Evolutionary conservation across 1,284 basidiomycete species (phyloP).

Genomic region (Phaffia rhodozyma): DNA sequence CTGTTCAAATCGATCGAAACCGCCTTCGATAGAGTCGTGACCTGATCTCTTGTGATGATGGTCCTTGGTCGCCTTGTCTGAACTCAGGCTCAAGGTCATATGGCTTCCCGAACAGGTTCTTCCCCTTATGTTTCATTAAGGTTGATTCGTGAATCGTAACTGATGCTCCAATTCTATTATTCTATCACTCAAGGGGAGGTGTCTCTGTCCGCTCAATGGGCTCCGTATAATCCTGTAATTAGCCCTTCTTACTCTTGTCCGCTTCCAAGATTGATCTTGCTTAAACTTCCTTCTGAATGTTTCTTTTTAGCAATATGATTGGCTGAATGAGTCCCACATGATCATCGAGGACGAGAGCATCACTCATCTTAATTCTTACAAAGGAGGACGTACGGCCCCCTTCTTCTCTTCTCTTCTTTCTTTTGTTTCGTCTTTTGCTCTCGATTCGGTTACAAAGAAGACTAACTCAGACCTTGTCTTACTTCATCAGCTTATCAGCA

Average conservation of each 20-base stretch:
- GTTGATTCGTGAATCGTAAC: too few species aligned
- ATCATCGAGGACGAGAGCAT: slow-evolving; percentile 36
- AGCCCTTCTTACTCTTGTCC: not conserved
- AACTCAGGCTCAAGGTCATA: too few species aligned
- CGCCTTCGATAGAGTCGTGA: too few species aligned
- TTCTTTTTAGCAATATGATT: not conserved
- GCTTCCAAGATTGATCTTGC: not conserved
- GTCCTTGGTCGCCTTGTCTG: too few species aligned
- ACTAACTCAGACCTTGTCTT: too few species aligned
- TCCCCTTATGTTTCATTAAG: too few species aligned
- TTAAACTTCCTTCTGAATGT: not conserved
- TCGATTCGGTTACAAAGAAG: too few species aligned
- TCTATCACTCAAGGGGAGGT: slow-evolving; percentile 36
- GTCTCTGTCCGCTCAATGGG: slow-evolving; percentile 44
- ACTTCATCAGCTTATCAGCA: slow-evolving; percentile 38
- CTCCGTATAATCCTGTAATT: not conserved
- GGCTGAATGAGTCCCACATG: slow-evolving; percentile 28
- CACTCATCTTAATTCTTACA: slow-evolving; percentile 41
- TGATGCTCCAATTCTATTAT: too few species aligned
- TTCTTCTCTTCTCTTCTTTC: slow-evolving; percentile 20
- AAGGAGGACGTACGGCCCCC: slow-evolving; percentile 30
- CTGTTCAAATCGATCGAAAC: too few species aligned
- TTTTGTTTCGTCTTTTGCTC: not conserved
- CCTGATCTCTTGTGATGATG: too few species aligned
- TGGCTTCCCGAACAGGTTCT: too few species aligned